These are phyloP conservation scores for Aureobasidium sp. DNA, from an alignment of 2,329 filamentous ascomycete genomes.

Conservation along the genomic window DNA sequence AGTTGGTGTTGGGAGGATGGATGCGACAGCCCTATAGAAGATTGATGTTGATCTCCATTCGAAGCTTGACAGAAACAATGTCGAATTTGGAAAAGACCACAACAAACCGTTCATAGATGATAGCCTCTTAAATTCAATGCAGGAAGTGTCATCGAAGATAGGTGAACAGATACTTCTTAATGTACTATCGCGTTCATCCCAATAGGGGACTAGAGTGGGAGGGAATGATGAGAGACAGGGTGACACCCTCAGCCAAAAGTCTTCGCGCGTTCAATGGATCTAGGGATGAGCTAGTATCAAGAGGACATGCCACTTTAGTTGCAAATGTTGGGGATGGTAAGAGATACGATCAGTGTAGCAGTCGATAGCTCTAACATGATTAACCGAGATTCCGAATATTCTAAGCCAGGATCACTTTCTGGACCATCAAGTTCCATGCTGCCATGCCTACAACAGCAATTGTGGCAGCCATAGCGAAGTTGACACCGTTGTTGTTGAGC, in stretches of 20 bases:
- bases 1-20: background rate
- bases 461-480: slow-evolving; percentile 81
- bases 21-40: too few relatives aligned
- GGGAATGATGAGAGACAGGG: background rate
- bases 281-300: background rate
- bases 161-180: too few relatives aligned
- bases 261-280: background rate
- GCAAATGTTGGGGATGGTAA: background rate
- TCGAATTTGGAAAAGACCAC: background rate
- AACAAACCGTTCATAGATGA: too few relatives aligned
- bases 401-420: background rate
- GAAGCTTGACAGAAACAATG: too few relatives aligned
- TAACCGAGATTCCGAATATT: background rate
- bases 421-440: background rate
- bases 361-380: background rate
- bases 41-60: too few relatives aligned
- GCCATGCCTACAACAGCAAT: slow-evolving; percentile 49
- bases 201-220: background rate
- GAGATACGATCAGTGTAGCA: background rate
- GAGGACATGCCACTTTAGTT: background rate
- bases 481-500: slow-evolving; percentile 93
- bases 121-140: too few relatives aligned
- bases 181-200: too few relatives aligned
- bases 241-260: background rate
- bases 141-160: too few relatives aligned